Evolutionary conservation across 306 rosid genomes (phyloP), one percentile per base, ranked within the genome.

Genomic region (Sindora glabra): DNA sequence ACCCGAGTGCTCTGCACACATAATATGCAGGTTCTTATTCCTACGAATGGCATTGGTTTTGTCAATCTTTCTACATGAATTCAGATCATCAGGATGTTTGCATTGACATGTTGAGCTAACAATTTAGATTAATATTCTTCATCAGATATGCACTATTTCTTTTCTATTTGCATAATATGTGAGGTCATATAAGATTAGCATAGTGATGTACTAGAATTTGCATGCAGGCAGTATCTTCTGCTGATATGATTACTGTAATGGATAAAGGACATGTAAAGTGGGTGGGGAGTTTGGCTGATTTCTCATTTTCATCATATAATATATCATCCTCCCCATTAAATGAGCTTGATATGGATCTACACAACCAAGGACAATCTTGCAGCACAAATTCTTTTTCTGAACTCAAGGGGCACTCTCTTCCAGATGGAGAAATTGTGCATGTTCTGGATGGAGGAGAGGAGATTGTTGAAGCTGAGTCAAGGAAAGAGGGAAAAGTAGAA

Each of bases 401-500:
- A 64, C 64, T 62, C 49, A 50, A 67, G 64, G 69, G 70, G 48
- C 55, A 42, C 50, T 25, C 63, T 15, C 23, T 71, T 40, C 55
- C 59, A 66, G 91, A 79, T 54, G 48, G 58, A 40, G 75, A 42
- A 39, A 59, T 50, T 67, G 29, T 39, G 29, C 57, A 47, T 65
- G 26, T 44, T 71, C 56, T 47, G 36, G 86, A 73, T 52, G 79
- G 33, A 58, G 67, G 56, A 56, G 77, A 82, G 45, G 87, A 79
- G 69, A 70, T 79, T 46, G 58, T 77, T 67, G 88, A 85, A 79
- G 83, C 53, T 76, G 98, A 91, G 82, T 65, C 21, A 10, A 90
- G 98, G 73, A 91, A 81, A 73, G 89, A 81, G 71, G 98, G 98
- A 36, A 83, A 79, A 74, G 98, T 91, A 47, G 94, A 91, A 70